These are phyloP conservation scores for Hypoxylon cercidicola DNA, from an alignment of 495 filamentous ascomycete species.

Conservation along the genomic window DNA sequence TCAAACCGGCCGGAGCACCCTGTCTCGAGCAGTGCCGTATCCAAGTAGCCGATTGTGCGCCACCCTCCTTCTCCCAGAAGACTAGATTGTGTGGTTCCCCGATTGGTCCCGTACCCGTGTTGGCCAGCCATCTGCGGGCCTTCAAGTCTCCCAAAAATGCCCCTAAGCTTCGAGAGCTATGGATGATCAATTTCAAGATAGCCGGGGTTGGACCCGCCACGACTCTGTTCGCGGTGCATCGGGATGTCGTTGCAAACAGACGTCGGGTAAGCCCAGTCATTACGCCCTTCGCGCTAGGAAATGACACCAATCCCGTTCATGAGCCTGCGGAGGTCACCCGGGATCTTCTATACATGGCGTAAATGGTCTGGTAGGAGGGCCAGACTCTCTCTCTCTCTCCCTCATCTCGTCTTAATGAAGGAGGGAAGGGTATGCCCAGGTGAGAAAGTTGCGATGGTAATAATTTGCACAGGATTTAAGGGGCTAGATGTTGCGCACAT, in stretches of 20 bases:
- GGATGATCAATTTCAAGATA: constrained; percentile 12
- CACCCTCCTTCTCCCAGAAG: background rate
- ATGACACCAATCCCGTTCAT: background rate
- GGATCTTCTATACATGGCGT: background rate
- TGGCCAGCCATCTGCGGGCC: background rate
- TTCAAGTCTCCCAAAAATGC: constrained; percentile 2
- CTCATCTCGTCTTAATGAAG: too few relatives aligned
- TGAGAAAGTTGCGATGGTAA: too few relatives aligned
- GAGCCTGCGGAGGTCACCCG: background rate
- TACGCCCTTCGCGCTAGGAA: too few relatives aligned
- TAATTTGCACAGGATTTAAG: too few relatives aligned
- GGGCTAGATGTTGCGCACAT: too few relatives aligned
- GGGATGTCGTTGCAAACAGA: constrained; percentile 1
- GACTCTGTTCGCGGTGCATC: background rate
- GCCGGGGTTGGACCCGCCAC: background rate
- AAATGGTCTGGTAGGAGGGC: too few relatives aligned
- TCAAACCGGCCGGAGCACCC: background rate
- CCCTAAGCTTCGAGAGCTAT: constrained; percentile 1
- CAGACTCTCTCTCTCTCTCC: too few relatives aligned
- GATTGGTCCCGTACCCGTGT: background rate
- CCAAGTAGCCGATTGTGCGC: background rate
- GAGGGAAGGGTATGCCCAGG: too few relatives aligned
- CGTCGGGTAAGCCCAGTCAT: too few relatives aligned
- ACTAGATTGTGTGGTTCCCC: background rate
- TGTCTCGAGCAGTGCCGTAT: constrained; percentile 9